These are phyloP conservation scores for Comarum palustre DNA, from an alignment of 306 rosid genomes.

Conservation along the genomic window DNA sequence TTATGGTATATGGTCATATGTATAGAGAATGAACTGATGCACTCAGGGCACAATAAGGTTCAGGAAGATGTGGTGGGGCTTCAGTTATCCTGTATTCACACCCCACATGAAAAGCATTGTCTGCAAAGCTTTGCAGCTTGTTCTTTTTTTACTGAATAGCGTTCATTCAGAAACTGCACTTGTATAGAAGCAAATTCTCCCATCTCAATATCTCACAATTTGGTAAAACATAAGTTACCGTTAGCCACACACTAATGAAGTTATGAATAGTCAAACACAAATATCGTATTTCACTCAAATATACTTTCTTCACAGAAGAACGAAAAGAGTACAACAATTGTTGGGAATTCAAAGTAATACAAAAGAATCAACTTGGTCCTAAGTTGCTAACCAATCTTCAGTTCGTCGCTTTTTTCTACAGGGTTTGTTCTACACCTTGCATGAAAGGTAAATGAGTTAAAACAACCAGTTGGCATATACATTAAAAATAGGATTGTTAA, in stretches of 20 bases:
- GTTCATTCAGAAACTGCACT: background rate
- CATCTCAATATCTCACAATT: too few species aligned
- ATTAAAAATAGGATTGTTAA: background rate
- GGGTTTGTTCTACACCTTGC: conserved; percentile 70
- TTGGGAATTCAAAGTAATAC: background rate
- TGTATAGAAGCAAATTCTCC: too few species aligned
- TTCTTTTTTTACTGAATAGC: background rate
- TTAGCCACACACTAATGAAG: background rate
- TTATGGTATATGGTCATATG: too few species aligned
- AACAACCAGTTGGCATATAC: background rate
- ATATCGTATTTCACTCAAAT: background rate
- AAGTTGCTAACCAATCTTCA: conserved; percentile 52
- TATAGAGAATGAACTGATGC: too few species aligned
- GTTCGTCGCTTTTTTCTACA: conserved; percentile 33
- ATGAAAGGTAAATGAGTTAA: conserved; percentile 32
- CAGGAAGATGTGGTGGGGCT: background rate
- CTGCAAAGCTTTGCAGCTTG: background rate
- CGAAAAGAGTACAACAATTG: background rate
- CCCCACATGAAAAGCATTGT: background rate
- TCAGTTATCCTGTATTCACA: background rate
- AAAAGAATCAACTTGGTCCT: conserved; percentile 2
- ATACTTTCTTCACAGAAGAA: background rate
- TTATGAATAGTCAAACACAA: background rate
- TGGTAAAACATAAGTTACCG: too few species aligned
- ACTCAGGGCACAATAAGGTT: background rate